Base-by-base conservation (phyloP, 2,329 filamentous ascomycete species). In the Cercospora zeae-maydis region DNA sequence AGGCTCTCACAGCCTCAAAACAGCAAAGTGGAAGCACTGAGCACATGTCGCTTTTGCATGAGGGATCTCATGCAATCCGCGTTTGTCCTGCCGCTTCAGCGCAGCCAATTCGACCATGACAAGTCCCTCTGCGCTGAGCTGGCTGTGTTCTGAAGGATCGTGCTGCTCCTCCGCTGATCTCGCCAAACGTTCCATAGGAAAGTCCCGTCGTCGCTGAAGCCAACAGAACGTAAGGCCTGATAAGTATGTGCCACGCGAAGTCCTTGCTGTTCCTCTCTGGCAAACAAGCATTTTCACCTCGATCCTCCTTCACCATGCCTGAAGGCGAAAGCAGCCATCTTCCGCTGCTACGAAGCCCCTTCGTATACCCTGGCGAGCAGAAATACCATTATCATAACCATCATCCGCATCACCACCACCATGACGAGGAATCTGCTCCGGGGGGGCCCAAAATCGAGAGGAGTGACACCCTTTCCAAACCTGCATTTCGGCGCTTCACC, bases 401-500 rank as follows among this genome's bases (percentile, higher is more conserved):
- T 9, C 36, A 52, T n/a, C 27, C 52, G 11, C 47, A 31, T 14
- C 61, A 39, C 19, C 56, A 58, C 27, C 47, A 37, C 24, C 27
- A 27, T 19, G 49, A 53, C 49, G 52, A 63, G 16, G 39, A 51
- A 14, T 33, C 16, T 51, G 14, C 13, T 8, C 42, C 14, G n/a
- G 21, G 31, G 6, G 33, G 11, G 8, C 33, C 19, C 13, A 37
- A 55, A 21, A 55, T 49, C 14, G 57, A 42, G 27, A 27, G 19
- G 33, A 49, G 33, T 31, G 58, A 63, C 33, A 64, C 52, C 9
- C 53, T 60, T 13, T 58, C 52, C 33, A 63, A 59, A 31, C 74
- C 75, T 8, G 73, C 70, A 42, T 78, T 81, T 55, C 75, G 77
- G 59, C 74, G 75, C 27, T 77, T 79, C 66, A 73, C 75, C 11